Evolutionary conservation across 1,139 yeast genomes (phyloP).

Genomic region (Yamadazyma sp.): DNA sequence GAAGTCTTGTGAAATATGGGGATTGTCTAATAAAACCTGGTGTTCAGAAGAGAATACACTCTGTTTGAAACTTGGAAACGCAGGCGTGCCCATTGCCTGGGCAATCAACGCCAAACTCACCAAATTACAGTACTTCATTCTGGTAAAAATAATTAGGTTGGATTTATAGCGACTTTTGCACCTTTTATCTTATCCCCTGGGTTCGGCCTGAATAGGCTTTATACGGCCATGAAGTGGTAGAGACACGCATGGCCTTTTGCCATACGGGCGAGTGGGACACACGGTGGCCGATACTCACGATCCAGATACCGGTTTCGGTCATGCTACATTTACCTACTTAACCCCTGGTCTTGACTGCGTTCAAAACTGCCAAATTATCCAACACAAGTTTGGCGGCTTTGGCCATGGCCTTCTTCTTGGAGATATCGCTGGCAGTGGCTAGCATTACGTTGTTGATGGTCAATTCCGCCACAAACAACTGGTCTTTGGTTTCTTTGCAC

Average conservation of each 20-base stretch:
- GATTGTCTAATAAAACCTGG: slow-evolving; percentile 9
- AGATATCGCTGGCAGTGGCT: slow-evolving; percentile 43
- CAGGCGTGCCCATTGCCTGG: neutral
- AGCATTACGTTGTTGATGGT: slow-evolving; percentile 35
- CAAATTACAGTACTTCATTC: too few species aligned
- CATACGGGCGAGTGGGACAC: too few species aligned
- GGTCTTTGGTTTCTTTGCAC: slow-evolving; percentile 28
- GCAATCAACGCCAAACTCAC: neutral
- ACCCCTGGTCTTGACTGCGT: neutral
- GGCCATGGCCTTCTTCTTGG: slow-evolving; percentile 46
- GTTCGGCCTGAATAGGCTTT: too few species aligned
- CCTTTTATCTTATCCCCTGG: too few species aligned
- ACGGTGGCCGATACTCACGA: too few species aligned
- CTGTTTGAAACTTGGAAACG: slow-evolving; percentile 4
- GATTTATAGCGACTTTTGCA: too few species aligned
- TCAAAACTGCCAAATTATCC: slow-evolving; percentile 16
- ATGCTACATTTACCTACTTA: too few species aligned
- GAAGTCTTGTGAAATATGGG: slow-evolving; percentile 7
- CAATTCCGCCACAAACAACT: slow-evolving; percentile 36
- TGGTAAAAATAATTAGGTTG: too few species aligned
- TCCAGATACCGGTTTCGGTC: too few species aligned
- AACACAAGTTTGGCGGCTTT: slow-evolving; percentile 49
- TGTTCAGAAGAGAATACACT: slow-evolving; percentile 7
- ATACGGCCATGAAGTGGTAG: too few species aligned
- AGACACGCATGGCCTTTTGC: too few species aligned